Percentiles rank a stretch among this genome's conserved stretches.
These are phyloP conservation scores for Suhomyces anneliseae DNA, from an alignment of 1,139 yeast genomes.

Conservation along the genomic window DNA sequence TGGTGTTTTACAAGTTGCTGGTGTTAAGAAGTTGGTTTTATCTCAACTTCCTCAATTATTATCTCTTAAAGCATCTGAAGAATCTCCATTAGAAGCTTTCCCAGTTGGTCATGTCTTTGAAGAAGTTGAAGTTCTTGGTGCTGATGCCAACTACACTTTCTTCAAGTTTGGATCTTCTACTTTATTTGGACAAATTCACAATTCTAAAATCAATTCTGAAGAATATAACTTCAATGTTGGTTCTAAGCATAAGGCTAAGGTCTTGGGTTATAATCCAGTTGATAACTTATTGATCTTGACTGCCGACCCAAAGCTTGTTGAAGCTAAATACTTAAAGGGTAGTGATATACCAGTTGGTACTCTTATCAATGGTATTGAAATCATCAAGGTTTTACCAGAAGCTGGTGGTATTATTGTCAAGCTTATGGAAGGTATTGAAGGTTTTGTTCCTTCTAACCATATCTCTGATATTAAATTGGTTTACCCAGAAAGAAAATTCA, in stretches of 20 bases:
- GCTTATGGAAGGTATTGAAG: conserved; percentile 67
- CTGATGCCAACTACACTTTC: conserved; percentile 55
- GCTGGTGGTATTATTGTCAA: conserved; percentile 65
- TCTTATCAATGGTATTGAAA: conserved; percentile 53
- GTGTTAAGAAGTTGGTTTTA: conserved; percentile 59
- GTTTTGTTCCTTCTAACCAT: conserved; percentile 71
- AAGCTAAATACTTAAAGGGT: conserved; percentile 62
- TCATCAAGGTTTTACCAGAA: conserved; percentile 64
- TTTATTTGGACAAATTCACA: conserved; percentile 66
- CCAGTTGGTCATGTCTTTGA: conserved; percentile 77
- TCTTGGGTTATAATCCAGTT: conserved; percentile 63
- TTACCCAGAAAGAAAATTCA: conserved; percentile 90
- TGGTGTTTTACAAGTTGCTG: conserved; percentile 57
- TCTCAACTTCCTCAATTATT: conserved; percentile 61
- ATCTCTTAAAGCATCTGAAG: conserved; percentile 23
- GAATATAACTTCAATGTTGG: conserved; percentile 58
- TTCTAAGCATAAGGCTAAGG: conserved; percentile 72
- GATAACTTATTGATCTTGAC: conserved; percentile 72
- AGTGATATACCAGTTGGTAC: conserved; percentile 80
- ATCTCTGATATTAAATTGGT: conserved; percentile 81
- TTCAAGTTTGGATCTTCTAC: conserved; percentile 58
- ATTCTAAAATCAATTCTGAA: conserved; percentile 63
- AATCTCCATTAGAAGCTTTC: conserved; percentile 60
- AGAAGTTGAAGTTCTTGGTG: conserved; percentile 54
- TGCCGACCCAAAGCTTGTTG: conserved; percentile 62